A percentile compares a stretch with the other conserved stretches of the same genome.
Evolutionary conservation across 164 flowering plant genomes (phyloP).

Genomic region (Aristolochia contorta): DNA sequence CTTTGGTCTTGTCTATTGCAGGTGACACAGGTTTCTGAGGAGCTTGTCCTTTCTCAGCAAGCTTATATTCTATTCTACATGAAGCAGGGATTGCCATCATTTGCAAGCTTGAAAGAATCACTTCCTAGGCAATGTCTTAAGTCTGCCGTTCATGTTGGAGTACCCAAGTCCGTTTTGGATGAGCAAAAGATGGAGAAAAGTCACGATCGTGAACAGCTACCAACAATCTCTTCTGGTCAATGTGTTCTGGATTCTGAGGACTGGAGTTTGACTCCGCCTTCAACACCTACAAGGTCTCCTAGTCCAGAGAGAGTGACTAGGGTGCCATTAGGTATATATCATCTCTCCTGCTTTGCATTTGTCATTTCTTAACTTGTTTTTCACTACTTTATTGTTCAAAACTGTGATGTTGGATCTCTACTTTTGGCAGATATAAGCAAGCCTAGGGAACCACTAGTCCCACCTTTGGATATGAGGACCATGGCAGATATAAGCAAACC

Average conservation of each 20-base stretch:
- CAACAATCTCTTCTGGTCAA: neutral
- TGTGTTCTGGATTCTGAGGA: neutral
- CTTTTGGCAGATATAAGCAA: constrained; percentile 14
- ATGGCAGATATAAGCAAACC: constrained; percentile 22
- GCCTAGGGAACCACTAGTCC: constrained; percentile 19
- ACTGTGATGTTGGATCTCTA: neutral
- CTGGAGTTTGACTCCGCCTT: constrained; percentile 8
- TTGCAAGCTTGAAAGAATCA: constrained; percentile 44
- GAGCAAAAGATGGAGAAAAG: constrained; percentile 16
- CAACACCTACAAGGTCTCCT: constrained; percentile 35
- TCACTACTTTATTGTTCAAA: neutral
- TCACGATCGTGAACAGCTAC: constrained; percentile 6
- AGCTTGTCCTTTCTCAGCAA: constrained; percentile 45
- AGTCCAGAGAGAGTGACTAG: constrained; percentile 28
- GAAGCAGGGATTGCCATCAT: constrained; percentile 64
- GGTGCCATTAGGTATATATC: constrained; percentile 37
- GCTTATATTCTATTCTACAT: constrained; percentile 87
- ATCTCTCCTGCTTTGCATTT: neutral
- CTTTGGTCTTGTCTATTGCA: constrained; percentile 4
- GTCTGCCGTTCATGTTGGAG: constrained; percentile 15
- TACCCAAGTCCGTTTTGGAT: constrained; percentile 67
- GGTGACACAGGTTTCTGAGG: constrained; percentile 18
- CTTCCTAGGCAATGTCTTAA: constrained; percentile 10
- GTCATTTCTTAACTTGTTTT: neutral
- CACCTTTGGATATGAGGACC: constrained; percentile 20